Base-by-base conservation (phyloP, 108 stramenopile genomes). In the Mayamaea pseudoterrestris region DNA sequence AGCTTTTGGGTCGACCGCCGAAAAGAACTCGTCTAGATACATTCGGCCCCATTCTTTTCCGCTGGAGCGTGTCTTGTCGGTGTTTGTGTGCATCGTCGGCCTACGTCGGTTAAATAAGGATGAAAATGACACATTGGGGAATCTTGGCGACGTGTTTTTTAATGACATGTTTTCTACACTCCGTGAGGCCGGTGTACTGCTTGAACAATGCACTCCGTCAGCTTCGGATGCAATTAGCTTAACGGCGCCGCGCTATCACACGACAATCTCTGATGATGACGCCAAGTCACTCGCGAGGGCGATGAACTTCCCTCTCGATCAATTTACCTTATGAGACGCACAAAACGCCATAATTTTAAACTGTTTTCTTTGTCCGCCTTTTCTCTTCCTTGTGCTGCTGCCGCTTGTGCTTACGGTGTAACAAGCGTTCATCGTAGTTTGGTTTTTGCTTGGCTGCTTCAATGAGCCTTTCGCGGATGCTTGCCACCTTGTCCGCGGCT, bases 401-500 rank as follows among this genome's bases (percentile, higher is more conserved):
- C 7, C 83, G 65, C 39, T 74, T 84, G 45, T 70, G 60, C 48
- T 78, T 80, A 31, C 84, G 71, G 9, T 70, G 36, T 0, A 69
- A 74, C 1, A 67, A 63, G 55, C 81, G 80, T 70, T 83, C 75
- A 52, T 78, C 75, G 42, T 86, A 85, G 1, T 63, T 73, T 43
- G 83, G 81, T 56, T 87, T 81, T 39, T 61, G 50, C 52, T 69
- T 77, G 29, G 84, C 84, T 1, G 75, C 77, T 53, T 86, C 80
- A 24, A 71, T 43, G 12, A 91, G 62, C 57, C 78, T 65, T 20
- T 83, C 90, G 37, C 84, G 65, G 23, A 91, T 69, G 42, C 79
- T 86, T 31, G 80, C 84, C 26, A 73, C 74, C 53, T 87, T 91
- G 31, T 91, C 82, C 16, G 90, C 90, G 30, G 66, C 69, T 17